These are phyloP conservation scores for Epichloe scottii DNA, from an alignment of 2,329 filamentous ascomycete species.

Conservation along the genomic window DNA sequence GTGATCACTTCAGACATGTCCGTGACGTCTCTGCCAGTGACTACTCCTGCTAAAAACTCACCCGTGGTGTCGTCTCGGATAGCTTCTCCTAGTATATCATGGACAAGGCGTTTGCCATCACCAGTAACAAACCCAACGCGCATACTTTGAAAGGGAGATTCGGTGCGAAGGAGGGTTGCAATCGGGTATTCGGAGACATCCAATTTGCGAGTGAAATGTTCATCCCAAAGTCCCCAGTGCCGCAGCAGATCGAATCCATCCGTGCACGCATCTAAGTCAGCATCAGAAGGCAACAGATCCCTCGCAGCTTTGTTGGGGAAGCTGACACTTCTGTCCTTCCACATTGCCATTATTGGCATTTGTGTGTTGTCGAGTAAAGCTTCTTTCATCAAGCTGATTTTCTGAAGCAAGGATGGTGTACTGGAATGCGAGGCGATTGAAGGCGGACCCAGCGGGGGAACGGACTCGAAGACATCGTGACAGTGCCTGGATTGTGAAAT, in stretches of 20 bases:
- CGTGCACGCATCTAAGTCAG: slow-evolving; percentile 25
- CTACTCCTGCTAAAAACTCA: slow-evolving; percentile 61
- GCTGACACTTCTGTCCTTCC: slow-evolving; percentile 64
- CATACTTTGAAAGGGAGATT: slow-evolving; percentile 43
- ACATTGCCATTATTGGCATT: slow-evolving; percentile 66
- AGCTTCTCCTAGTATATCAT: slow-evolving; percentile 54
- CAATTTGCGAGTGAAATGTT: slow-evolving; percentile 50
- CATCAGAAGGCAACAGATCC: slow-evolving; percentile 32
- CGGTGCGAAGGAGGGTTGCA: slow-evolving; percentile 47
- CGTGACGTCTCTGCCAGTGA: slow-evolving; percentile 63
- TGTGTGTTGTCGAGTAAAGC: slow-evolving; percentile 63
- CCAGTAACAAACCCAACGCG: slow-evolving; percentile 51
- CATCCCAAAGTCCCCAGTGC: slow-evolving; percentile 50
- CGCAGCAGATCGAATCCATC: slow-evolving; percentile 45
- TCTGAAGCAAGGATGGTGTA: slow-evolving; percentile 56
- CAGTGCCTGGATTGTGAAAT: slow-evolving; percentile 37
- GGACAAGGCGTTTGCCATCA: slow-evolving; percentile 40
- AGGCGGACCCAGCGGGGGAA: slow-evolving; percentile 60
- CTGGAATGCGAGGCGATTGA: slow-evolving; percentile 39
- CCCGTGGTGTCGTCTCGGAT: slow-evolving; percentile 54
- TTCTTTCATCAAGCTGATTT: slow-evolving; percentile 64
- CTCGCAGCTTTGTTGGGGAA: slow-evolving; percentile 59
- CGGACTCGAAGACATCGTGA: slow-evolving; percentile 41
- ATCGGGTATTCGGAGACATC: slow-evolving; percentile 53
- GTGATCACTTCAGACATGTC: slow-evolving; percentile 55